Conservation (phyloP, 225 moss, liverwort and hornwort species). For the Rhytidiadelphus loreus region DNA sequence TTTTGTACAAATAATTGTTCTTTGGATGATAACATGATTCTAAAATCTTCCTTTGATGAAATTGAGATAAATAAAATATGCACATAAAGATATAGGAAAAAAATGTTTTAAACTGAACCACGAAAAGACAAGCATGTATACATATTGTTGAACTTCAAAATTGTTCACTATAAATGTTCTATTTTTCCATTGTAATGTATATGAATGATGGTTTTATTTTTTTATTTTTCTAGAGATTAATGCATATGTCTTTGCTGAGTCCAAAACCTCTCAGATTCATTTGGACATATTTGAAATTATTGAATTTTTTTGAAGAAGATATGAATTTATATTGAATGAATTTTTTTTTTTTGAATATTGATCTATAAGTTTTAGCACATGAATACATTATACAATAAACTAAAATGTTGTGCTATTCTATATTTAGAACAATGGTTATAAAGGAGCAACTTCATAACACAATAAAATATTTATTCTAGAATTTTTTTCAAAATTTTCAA, state of each 20-base stretch:
- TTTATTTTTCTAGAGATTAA: neutral
- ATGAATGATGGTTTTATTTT: neutral
- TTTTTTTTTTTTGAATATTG: too few species aligned
- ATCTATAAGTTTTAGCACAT: neutral
- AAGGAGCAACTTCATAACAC: rapidly evolving
- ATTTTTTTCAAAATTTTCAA: neutral
- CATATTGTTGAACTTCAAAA: rapidly evolving
- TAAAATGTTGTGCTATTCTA: neutral
- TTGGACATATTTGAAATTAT: neutral
- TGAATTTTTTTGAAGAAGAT: neutral
- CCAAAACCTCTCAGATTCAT: neutral
- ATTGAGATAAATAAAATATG: neutral
- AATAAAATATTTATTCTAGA: neutral
- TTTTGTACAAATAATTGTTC: neutral
- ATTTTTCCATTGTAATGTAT: neutral
- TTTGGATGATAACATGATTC: neutral
- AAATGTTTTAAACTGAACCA: rapidly evolving
- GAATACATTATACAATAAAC: neutral
- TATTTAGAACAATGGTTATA: rapidly evolving
- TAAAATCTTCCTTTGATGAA: neutral
- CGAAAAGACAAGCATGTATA: neutral
- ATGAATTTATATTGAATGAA: neutral
- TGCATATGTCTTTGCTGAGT: rapidly evolving
- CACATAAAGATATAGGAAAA: neutral
- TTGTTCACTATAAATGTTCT: rapidly evolving